Evolutionary conservation across 2,329 filamentous ascomycete species (phyloP), one percentile per base, ranked within the genome.

Genomic region (Corinectria fuckeliana): DNA sequence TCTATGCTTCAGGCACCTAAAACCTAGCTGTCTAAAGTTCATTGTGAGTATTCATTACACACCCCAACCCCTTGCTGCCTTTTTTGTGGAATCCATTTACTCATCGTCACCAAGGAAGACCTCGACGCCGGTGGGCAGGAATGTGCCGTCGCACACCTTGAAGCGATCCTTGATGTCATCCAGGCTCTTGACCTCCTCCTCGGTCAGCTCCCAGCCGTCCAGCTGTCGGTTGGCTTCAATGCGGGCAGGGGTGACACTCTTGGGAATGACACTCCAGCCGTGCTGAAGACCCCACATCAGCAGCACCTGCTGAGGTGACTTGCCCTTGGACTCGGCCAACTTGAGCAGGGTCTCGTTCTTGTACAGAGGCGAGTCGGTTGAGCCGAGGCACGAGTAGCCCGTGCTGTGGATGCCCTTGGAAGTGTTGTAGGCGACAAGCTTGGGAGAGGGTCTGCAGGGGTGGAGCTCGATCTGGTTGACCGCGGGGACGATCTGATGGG

Each of bases 61-160:
- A 30, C 14, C 21, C n/a, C 21, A 26, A 14, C 5, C 39, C 21
- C 38, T 47, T 28, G 13, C 21, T n/a, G n/a, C n/a, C n/a, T n/a
- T 10, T 28, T 36, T 25, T 42, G 36, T 44, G 13, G 32, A 14
- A 16, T 21, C 30, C 18, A 18, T 21, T 70, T 86, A 93, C 80
- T 93, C 90, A 71, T 93, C 90, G 69, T 93, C 90, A 7, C 90
- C 90, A 73, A 92, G 92, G 82, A 95, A 95, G 32, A 94, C 90
- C 82, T 88, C 89, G 61, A 91, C 76, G 10, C 50, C 50, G 5
- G 44, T 54, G 0, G 91, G 91, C 70, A 92, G 73, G 88, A 90
- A 94, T 25, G 72, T 77, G 73, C 94, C 92, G 32, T 83, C 84
- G 72, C 91, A 95, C 62, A 92, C 88, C 85, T 93, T 96, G 83